phyloP scores from a whole-genome alignment of 2,329 filamentous ascomycete genomes.

The Apiospora sp. region DNA sequence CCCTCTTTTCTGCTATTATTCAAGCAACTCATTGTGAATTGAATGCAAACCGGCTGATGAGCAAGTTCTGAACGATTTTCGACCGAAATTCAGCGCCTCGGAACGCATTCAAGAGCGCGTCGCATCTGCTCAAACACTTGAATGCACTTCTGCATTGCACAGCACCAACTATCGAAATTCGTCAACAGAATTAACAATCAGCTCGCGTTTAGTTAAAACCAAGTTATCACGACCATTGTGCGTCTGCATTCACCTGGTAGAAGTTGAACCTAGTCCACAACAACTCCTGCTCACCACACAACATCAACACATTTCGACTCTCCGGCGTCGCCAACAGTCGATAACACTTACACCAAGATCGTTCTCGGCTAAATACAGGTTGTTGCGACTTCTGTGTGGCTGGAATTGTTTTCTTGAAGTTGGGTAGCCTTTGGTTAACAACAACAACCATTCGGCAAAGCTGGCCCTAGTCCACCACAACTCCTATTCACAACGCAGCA shows the following conservation, averaged over 20 bases:
- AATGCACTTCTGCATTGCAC: neutral
- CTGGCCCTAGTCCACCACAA: neutral
- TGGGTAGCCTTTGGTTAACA: too few relatives aligned
- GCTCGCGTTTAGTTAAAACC: neutral
- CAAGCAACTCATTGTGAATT: neutral
- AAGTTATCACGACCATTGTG: neutral
- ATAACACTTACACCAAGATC: neutral
- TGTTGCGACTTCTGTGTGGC: neutral
- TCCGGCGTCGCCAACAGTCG: neutral
- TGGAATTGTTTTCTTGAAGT: neutral
- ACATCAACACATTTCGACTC: too few relatives aligned
- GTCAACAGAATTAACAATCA: neutral
- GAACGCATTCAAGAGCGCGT: neutral
- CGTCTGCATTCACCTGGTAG: neutral
- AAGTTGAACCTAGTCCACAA: neutral
- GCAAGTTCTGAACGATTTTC: constrained; percentile 4
- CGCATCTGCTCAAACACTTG: neutral
- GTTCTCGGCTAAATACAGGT: neutral
- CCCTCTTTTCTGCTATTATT: neutral
- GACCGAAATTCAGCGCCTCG: neutral
- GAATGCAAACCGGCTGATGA: neutral
- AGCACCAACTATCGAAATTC: neutral
- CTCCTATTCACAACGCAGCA: neutral
- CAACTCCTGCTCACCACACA: too few relatives aligned
- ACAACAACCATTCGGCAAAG: neutral